These are phyloP conservation scores for Bruguiera sexangula DNA, from an alignment of 345 rosid species.

Conservation along the genomic window DNA sequence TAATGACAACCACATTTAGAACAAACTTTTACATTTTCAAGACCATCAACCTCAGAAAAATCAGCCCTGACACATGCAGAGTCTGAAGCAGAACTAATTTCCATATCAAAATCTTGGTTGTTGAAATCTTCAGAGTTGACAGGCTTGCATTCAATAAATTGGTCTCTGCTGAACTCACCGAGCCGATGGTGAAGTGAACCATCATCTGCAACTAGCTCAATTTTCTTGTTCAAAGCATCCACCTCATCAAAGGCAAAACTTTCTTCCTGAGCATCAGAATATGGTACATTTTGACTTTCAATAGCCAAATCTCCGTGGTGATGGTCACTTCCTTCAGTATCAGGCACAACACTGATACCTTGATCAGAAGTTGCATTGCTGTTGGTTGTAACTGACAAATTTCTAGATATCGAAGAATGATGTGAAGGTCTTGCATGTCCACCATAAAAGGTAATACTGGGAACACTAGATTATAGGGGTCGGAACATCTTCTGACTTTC, in stretches of 20 bases:
- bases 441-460: slow-evolving; percentile 70
- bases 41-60: slow-evolving; percentile 40
- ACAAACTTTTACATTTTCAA: slow-evolving; percentile 46
- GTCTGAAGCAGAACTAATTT: slow-evolving; percentile 42
- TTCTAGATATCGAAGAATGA: slow-evolving; percentile 54
- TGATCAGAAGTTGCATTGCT: slow-evolving; percentile 66
- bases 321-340: slow-evolving; percentile 51
- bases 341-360: slow-evolving; percentile 45
- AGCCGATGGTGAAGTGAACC: slow-evolving; percentile 37
- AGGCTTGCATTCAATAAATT: slow-evolving; percentile 37
- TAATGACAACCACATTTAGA: slow-evolving; percentile 57
- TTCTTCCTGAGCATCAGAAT: slow-evolving; percentile 53
- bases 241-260: slow-evolving; percentile 52
- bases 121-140: slow-evolving; percentile 40
- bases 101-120: slow-evolving; percentile 37
- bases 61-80: slow-evolving; percentile 36
- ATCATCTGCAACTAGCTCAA: slow-evolving; percentile 37
- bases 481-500: slow-evolving; percentile 94
- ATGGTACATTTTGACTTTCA: slow-evolving; percentile 38
- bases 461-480: slow-evolving; percentile 94
- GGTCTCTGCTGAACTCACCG: slow-evolving; percentile 37
- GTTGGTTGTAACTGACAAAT: slow-evolving; percentile 65
- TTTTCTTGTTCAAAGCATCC: slow-evolving; percentile 40
- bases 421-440: slow-evolving; percentile 63
- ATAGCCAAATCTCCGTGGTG: slow-evolving; percentile 35